phyloP scores from a whole-genome alignment of 1,284 basidiomycete species.

The Cutaneotrichosporon daszewskae region DNA sequence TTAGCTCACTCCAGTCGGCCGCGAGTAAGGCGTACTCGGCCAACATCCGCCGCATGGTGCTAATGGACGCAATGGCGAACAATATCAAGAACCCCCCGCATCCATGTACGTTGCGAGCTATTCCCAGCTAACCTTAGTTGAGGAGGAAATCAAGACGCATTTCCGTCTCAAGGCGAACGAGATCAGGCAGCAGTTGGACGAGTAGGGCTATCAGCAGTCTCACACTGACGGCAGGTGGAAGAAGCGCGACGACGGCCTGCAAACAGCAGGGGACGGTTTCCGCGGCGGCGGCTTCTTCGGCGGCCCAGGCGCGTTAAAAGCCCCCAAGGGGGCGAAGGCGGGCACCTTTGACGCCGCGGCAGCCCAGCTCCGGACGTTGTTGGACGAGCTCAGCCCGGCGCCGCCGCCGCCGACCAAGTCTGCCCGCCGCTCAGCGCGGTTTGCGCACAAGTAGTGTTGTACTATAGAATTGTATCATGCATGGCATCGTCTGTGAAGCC shows the following conservation, averaged over 20 bases:
- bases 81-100: constrained; percentile 68
- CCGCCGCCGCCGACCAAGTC: background rate
- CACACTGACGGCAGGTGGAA: constrained; percentile 21
- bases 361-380: constrained; percentile 15
- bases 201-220: constrained; percentile 48
- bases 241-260: constrained; percentile 25
- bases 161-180: constrained; percentile 74
- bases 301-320: no score
- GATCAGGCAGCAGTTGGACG: constrained; percentile 67
- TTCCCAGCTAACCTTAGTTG: constrained; percentile 58
- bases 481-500: background rate
- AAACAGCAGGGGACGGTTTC: constrained; percentile 4
- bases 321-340: no score
- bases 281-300: no score
- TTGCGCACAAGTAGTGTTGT: background rate
- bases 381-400: constrained; percentile 29
- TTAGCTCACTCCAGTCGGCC: constrained; percentile 52
- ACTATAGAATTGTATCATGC: background rate
- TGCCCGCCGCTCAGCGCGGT: background rate
- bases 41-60: constrained; percentile 81
- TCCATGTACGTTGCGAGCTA: constrained; percentile 28
- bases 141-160: constrained; percentile 76
- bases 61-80: constrained; percentile 67
- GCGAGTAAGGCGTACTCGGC: constrained; percentile 52
- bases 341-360: constrained; percentile 23